Evolutionary conservation across 306 rosid genomes (phyloP).

Genomic region (Dicorynia guianensis): DNA sequence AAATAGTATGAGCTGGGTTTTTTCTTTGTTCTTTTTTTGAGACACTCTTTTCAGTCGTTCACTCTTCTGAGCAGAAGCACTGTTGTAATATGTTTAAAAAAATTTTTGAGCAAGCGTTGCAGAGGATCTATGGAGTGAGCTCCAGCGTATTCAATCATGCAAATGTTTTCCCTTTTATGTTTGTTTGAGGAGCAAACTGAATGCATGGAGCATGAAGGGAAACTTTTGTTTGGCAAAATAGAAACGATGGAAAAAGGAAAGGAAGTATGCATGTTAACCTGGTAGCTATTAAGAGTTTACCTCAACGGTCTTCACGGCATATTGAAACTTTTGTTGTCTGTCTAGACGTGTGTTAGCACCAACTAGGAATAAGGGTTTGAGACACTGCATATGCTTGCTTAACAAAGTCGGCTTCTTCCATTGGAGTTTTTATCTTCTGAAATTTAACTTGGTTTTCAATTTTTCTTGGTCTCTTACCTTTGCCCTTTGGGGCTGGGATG

Average conservation of each 20-base stretch:
- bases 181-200: slow-evolving; percentile 33
- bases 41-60: neutral
- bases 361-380: slow-evolving; percentile 7
- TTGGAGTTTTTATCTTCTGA: neutral
- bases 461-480: neutral
- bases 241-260: neutral
- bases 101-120: slow-evolving; percentile 7
- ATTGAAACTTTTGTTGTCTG: slow-evolving; percentile 3
- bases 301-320: neutral
- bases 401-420: neutral
- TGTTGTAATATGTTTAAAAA: neutral
- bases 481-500: neutral
- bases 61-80: neutral
- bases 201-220: neutral
- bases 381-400: slow-evolving; percentile 6
- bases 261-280: neutral
- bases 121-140: slow-evolving; percentile 39
- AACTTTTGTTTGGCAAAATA: neutral
- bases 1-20: neutral
- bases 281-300: neutral
- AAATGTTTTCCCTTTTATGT: neutral
- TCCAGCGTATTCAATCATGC: neutral
- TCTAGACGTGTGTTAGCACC: neutral
- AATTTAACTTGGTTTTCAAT: too few relatives aligned
- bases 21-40: neutral